phyloP scores from a whole-genome alignment of 2,329 filamentous ascomycete genomes.

The Lizonia empirigonia region DNA sequence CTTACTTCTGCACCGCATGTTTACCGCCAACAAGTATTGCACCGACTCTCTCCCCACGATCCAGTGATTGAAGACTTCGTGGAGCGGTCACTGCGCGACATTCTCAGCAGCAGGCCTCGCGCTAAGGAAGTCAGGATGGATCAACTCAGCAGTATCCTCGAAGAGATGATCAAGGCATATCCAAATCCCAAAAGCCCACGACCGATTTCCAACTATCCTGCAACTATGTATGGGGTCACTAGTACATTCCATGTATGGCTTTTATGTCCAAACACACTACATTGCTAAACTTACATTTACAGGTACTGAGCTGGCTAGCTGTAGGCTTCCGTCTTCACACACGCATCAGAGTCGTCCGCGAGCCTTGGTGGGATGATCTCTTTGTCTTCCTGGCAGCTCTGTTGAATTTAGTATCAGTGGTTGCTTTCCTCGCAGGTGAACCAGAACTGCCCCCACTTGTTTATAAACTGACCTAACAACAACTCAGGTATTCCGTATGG shows the following conservation, averaged over 20 bases:
- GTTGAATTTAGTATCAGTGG: constrained; percentile 29
- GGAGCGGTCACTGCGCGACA: constrained; percentile 2
- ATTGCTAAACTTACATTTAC: constrained; percentile 8
- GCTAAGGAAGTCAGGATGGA: constrained; percentile 11
- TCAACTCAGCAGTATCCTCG: constrained; percentile 21
- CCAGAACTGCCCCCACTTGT: neutral
- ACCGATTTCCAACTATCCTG: constrained; percentile 29
- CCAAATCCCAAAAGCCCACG: constrained; percentile 32
- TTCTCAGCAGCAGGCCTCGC: neutral
- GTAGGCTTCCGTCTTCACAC: constrained; percentile 37
- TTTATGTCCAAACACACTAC: neutral
- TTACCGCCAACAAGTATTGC: neutral
- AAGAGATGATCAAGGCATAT: constrained; percentile 25
- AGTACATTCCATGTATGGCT: constrained; percentile 36
- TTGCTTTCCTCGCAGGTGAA: constrained; percentile 30
- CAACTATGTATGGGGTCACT: constrained; percentile 33
- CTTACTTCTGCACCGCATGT: constrained; percentile 5
- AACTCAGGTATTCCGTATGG: constrained; percentile 32
- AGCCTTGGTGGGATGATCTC: constrained; percentile 45
- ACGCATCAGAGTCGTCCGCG: constrained; percentile 31
- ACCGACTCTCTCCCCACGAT: neutral
- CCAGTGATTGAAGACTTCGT: neutral
- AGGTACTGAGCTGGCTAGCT: constrained; percentile 36
- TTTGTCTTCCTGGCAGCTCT: constrained; percentile 37
- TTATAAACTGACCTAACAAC: constrained; percentile 4